Percentiles rank a stretch among this genome's conserved stretches.
phyloP scores from a whole-genome alignment of 192 early-diverging fungal genomes.

The Endogone sp. region DNA sequence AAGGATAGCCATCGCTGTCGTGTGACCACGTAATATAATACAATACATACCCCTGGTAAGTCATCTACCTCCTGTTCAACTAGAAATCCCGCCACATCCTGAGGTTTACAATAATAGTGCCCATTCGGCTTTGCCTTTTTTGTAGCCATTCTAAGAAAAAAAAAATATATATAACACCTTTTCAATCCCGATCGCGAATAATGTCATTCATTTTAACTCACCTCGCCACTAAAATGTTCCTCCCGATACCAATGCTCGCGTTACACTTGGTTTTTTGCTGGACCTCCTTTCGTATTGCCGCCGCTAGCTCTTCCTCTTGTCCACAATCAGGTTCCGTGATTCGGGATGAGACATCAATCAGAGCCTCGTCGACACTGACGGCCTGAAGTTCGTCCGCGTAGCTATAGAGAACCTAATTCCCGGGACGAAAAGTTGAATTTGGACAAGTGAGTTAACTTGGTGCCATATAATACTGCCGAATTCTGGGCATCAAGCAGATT shows the following conservation, averaged over 20 bases:
- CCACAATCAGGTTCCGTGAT: conserved; percentile 23
- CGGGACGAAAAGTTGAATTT: neutral
- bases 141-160: conserved; percentile 50
- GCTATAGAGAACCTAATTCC: conserved; percentile 49
- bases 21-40: too few species aligned
- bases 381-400: conserved; percentile 70
- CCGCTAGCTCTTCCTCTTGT: conserved; percentile 45
- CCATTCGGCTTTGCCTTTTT: conserved; percentile 71
- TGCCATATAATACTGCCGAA: too few species aligned
- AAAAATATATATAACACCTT: neutral
- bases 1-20: too few species aligned
- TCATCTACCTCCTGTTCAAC: conserved; percentile 30
- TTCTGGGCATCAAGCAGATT: too few species aligned
- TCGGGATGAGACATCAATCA: conserved; percentile 60
- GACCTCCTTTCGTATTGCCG: conserved; percentile 48
- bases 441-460: too few species aligned
- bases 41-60: conserved; percentile 41
- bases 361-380: conserved; percentile 83
- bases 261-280: conserved; percentile 50
- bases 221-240: conserved; percentile 70
- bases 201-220: conserved; percentile 15
- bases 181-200: neutral
- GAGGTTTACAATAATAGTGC: conserved; percentile 22
- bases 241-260: conserved; percentile 73
- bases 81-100: conserved; percentile 14